A percentile compares a stretch with the other conserved stretches of the same genome.
Evolutionary conservation across 1,284 basidiomycete genomes (phyloP).

Genomic region (Malassezia psittaci): DNA sequence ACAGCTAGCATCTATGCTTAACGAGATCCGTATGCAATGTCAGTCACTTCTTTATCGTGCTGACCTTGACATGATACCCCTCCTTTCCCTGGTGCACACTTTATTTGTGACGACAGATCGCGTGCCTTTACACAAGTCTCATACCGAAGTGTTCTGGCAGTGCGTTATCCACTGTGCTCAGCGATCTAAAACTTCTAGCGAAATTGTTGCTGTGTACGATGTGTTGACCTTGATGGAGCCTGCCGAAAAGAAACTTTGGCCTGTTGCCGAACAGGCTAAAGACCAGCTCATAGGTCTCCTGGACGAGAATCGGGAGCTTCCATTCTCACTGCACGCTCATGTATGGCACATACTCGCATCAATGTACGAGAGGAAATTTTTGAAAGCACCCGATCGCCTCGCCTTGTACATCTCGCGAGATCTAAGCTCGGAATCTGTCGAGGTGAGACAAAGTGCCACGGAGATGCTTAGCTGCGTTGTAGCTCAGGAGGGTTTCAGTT

Average conservation of each 20-base stretch:
- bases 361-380: not conserved
- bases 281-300: too few relatives aligned
- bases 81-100: not conserved
- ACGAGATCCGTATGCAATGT: not conserved
- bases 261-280: too few relatives aligned
- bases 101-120: not conserved
- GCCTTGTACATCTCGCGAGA: not conserved
- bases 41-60: not conserved
- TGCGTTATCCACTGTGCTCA: not conserved
- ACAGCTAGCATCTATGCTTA: constrained; percentile 2
- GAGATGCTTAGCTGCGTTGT: not conserved
- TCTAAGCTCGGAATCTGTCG: not conserved
- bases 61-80: not conserved
- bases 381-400: not conserved
- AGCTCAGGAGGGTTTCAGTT: too few relatives aligned
- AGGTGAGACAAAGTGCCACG: not conserved
- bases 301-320: too few relatives aligned
- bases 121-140: constrained; percentile 1
- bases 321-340: too few relatives aligned
- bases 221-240: not conserved
- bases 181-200: not conserved
- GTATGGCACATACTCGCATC: not conserved
- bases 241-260: not conserved
- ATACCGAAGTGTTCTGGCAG: constrained; percentile 6
- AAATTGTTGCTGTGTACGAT: not conserved